Percentiles rank a stretch among this genome's conserved stretches.
These are phyloP conservation scores for Sarcomyxa edulis DNA, from an alignment of 768 basidiomycete species.

Conservation along the genomic window DNA sequence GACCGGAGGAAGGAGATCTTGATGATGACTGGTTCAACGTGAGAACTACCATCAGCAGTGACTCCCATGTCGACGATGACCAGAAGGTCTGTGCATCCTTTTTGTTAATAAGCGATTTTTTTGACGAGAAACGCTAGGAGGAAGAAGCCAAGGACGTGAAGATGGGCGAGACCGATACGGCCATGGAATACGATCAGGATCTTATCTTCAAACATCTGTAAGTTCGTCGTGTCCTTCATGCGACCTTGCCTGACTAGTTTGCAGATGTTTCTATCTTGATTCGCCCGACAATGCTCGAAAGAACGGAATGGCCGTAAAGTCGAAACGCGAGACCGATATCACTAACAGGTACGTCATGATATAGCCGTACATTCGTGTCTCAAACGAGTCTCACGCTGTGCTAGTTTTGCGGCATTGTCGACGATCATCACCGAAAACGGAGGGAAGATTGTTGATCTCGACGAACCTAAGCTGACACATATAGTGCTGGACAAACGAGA, in stretches of 20 bases:
- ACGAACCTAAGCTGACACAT: constrained; percentile 82
- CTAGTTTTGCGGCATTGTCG: constrained; percentile 52
- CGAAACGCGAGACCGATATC: constrained; percentile 49
- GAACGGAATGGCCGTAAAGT: constrained; percentile 55
- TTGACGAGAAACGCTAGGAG: too few relatives aligned
- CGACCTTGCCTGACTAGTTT: constrained; percentile 4
- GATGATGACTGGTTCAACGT: constrained; percentile 37
- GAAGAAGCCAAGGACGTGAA: constrained; percentile 30
- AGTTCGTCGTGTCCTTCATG: constrained; percentile 18
- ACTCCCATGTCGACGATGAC: too few relatives aligned
- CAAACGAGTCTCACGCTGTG: constrained; percentile 5
- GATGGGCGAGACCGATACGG: constrained; percentile 71
- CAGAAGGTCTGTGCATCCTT: too few relatives aligned
- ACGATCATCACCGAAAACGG: constrained; percentile 61
- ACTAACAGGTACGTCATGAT: constrained; percentile 39
- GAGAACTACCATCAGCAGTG: too few relatives aligned
- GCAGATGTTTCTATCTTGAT: constrained; percentile 87
- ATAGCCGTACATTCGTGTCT: background rate
- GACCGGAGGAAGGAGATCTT: constrained; percentile 22
- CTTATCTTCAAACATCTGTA: constrained; percentile 82
- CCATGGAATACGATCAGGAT: constrained; percentile 74
- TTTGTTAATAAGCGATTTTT: too few relatives aligned
- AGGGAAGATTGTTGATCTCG: constrained; percentile 62
- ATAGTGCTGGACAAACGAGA: constrained; percentile 82
- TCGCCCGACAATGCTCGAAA: constrained; percentile 64